phyloP scores from a whole-genome alignment of 1,139 yeast species.

The Yamadazyma conglobata region DNA sequence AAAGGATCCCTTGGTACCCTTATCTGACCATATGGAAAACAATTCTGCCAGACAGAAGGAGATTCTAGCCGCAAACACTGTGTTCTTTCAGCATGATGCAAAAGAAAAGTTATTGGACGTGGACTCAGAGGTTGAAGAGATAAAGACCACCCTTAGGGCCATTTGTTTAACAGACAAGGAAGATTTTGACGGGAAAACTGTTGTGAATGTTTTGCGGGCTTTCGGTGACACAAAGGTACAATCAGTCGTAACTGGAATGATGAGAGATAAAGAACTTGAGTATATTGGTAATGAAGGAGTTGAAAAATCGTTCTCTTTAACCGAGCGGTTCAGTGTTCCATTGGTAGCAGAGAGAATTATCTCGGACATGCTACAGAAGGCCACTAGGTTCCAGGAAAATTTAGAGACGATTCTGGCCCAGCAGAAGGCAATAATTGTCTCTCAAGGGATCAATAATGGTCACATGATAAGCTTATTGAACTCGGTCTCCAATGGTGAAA shows the following conservation, averaged over 20 bases:
- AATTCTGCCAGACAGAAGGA: constrained; percentile 58
- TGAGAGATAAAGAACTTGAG: constrained; percentile 51
- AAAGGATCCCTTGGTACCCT: constrained; percentile 22
- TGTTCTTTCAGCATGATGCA: constrained; percentile 30
- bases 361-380: constrained; percentile 39
- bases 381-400: constrained; percentile 40
- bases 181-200: constrained; percentile 42
- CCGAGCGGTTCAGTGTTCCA: constrained; percentile 51
- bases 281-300: constrained; percentile 45
- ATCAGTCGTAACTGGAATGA: constrained; percentile 50
- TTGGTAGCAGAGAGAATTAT: constrained; percentile 40
- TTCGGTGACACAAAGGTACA: constrained; percentile 42
- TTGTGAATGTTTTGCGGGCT: constrained; percentile 40
- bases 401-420: constrained; percentile 35
- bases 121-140: constrained; percentile 13
- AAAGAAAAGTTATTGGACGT: constrained; percentile 10
- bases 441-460: constrained; percentile 57
- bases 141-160: constrained; percentile 42
- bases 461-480: constrained; percentile 54
- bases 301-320: constrained; percentile 49
- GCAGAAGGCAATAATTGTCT: constrained; percentile 52
- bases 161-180: constrained; percentile 56
- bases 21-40: constrained; percentile 38
- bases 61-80: constrained; percentile 30
- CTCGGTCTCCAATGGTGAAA: constrained; percentile 32